Base-by-base conservation (phyloP, 2,329 filamentous ascomycete species). In the Cercospora beticola region DNA sequence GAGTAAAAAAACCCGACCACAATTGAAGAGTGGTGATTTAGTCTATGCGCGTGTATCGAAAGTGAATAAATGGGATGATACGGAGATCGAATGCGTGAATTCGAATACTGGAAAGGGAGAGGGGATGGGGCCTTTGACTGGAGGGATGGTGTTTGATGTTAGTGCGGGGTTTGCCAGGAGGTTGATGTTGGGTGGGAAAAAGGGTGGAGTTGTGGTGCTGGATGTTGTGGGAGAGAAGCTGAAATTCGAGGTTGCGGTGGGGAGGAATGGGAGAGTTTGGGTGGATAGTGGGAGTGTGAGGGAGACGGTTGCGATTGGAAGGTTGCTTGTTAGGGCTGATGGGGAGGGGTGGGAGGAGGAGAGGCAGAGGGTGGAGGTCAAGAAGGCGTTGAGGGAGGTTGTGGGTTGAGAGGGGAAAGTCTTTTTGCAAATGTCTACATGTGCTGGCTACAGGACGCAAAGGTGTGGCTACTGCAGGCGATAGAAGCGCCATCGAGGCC, bases 261-360 rank as follows among this genome's bases (percentile, higher is more conserved):
- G 95, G 18, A 88, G 93, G 76, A 99, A 99, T 79, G 95, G 95
- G 49, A 90, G 88, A 79, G 87, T 98, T 23, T 98, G 95, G 93
- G 91, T 98, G 14, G 90, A 94, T 76, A 93, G 91, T 67, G 91
- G 90, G 30, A 90, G 85, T 70, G 82, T 90, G 43, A 90, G 87
- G 81, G 89, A 88, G 33, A 90, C 93, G 7, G 83, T 97, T 70
- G 86, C 88, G 0, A 91, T 98, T 66, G 94, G 94, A 0, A 88
- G 88, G 73, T 92, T 92, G 54, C 83, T 99, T 59, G 86, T 86
- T 75, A 88, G 92, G 77, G 90, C 90, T n/a, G 94, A 98, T 78
- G 86, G 90, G 76, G 85, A 86, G 64, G 83, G 82, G 2, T 80
- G 93, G 71, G 85, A 83, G 3, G 82, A 89, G 33, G 88, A 90